A percentile compares a stretch with the other conserved stretches of the same genome.
phyloP scores from a whole-genome alignment of 805 yeast species.

The Cyberlindnera mrakii region DNA sequence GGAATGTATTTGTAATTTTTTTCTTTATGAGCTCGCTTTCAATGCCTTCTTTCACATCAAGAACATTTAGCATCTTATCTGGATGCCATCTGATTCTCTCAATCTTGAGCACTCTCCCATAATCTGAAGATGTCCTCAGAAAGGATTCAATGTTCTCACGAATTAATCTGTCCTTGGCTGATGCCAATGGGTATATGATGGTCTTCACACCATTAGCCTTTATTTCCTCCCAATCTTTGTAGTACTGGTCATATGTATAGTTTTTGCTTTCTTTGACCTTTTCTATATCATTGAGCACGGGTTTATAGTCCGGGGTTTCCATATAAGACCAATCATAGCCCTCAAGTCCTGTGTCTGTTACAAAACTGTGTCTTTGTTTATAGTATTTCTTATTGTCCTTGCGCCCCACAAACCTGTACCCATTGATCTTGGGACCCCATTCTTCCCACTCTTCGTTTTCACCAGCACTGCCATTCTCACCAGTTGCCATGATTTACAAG shows the following conservation, averaged over 20 bases:
- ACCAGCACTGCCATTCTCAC: neutral
- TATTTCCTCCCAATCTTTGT: conserved; percentile 23
- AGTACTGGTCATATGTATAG: conserved; percentile 18
- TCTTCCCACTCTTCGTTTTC: conserved; percentile 7
- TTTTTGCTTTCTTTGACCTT: neutral
- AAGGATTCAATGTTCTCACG: conserved; percentile 11
- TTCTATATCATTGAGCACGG: neutral
- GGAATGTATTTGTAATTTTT: conserved; percentile 36
- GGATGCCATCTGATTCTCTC: conserved; percentile 72
- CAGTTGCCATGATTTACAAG: too few species aligned
- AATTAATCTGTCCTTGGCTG: conserved; percentile 26
- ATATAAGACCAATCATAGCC: conserved; percentile 19
- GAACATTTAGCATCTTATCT: conserved; percentile 43
- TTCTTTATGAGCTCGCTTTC: conserved; percentile 11
- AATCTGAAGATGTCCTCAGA: conserved; percentile 7
- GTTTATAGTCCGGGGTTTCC: conserved; percentile 12
- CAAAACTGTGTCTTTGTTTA: conserved; percentile 7
- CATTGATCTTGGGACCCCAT: conserved; percentile 26
- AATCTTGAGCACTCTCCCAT: conserved; percentile 25
- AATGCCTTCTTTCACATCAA: conserved; percentile 13
- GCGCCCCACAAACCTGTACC: conserved; percentile 19
- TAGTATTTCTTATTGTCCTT: conserved; percentile 3
- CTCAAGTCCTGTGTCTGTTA: neutral
- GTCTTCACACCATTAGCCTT: conserved; percentile 6
- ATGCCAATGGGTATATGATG: conserved; percentile 25